phyloP scores from a whole-genome alignment of 805 yeast genomes.

The Nakazawaea holstii region DNA sequence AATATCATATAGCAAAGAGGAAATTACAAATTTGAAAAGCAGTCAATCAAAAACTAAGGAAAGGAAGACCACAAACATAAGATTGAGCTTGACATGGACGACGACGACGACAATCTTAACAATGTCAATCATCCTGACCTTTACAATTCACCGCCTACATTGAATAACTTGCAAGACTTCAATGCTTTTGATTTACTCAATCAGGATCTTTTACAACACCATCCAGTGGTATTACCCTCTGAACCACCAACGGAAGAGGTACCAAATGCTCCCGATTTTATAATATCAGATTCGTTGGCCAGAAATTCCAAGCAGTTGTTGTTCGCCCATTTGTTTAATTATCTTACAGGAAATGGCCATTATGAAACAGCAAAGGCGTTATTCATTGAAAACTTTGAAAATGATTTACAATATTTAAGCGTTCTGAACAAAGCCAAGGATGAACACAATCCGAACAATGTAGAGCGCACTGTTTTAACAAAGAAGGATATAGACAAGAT shows the following conservation, averaged over 20 bases:
- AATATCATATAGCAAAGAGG: no score
- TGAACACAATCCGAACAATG: slow-evolving; percentile 11
- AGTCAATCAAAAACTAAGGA: no score
- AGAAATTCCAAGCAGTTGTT: slow-evolving; percentile 44
- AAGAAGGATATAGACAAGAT: slow-evolving; percentile 1
- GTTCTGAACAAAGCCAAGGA: slow-evolving; percentile 12
- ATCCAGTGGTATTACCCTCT: not conserved
- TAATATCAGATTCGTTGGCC: slow-evolving; percentile 36
- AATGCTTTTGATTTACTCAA: slow-evolving; percentile 1
- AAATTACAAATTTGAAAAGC: no score
- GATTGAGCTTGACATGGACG: not conserved
- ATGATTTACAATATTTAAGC: slow-evolving; percentile 5
- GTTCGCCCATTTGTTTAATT: slow-evolving; percentile 47
- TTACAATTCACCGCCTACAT: not conserved
- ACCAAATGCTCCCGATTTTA: not conserved
- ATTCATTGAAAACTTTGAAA: slow-evolving; percentile 17
- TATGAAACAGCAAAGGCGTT: slow-evolving; percentile 45
- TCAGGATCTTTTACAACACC: not conserved
- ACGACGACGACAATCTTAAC: not conserved
- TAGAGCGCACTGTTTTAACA: slow-evolving; percentile 14
- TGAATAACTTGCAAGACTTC: not conserved
- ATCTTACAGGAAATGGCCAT: slow-evolving; percentile 39
- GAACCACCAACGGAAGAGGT: not conserved
- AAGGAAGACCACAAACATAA: no score
- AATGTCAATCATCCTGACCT: not conserved